These are phyloP conservation scores for Zizania latifolia DNA, from an alignment of 176 grass and related monocot genomes.

Conservation along the genomic window DNA sequence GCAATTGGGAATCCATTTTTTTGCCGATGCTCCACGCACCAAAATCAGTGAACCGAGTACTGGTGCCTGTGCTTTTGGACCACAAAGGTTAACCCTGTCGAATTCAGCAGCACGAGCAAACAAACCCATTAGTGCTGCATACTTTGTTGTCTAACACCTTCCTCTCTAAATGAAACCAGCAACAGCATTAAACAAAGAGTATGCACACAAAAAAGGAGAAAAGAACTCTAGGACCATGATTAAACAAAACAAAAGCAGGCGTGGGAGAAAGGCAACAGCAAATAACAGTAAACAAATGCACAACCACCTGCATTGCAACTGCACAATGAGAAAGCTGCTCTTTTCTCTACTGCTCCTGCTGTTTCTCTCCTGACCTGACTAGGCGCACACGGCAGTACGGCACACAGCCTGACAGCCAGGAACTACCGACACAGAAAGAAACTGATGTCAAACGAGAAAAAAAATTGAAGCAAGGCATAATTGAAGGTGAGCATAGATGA, in stretches of 20 bases:
- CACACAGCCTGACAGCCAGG: no score
- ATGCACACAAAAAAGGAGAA: not conserved
- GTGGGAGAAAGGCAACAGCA: not conserved
- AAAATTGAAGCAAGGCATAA: no score
- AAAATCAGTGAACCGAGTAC: not conserved
- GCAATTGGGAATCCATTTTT: not conserved
- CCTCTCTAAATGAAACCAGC: not conserved
- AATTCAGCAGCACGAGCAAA: no score
- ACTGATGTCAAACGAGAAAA: not conserved
- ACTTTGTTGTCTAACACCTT: not conserved
- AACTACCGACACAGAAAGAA: not conserved
- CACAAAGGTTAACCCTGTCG: not conserved
- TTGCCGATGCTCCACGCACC: not conserved
- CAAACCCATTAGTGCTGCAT: no score
- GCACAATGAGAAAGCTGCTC: not conserved
- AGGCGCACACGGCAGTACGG: no score
- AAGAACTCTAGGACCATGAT: not conserved
- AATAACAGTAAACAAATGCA: constrained; percentile 25
- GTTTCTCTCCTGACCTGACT: not conserved
- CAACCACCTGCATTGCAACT: constrained; percentile 7
- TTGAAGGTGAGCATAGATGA: no score
- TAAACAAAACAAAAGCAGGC: constrained; percentile 9
- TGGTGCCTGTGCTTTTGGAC: not conserved
- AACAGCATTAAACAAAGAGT: not conserved
- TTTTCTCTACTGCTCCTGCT: not conserved